Conservation (phyloP, 2,329 filamentous ascomycete genomes). For the Neonectria punicea region DNA sequence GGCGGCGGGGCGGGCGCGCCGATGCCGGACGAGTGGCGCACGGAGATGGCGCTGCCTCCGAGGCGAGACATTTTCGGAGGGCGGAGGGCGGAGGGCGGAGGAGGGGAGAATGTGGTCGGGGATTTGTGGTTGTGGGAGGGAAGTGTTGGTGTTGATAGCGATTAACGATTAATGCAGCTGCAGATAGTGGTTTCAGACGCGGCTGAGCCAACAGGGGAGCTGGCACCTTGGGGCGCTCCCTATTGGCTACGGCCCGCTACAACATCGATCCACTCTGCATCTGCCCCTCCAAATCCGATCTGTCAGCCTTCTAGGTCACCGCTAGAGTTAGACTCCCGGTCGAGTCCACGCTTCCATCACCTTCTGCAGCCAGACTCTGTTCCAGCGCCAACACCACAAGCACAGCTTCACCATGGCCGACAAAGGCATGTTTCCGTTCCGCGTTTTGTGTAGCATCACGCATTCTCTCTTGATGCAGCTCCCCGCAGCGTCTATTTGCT, state of each 20-base stretch:
- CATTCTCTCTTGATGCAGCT: not conserved
- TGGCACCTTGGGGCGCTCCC: constrained; percentile 9
- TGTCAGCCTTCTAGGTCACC: constrained; percentile 43
- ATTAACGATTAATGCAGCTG: not conserved
- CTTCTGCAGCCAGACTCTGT: constrained; percentile 10
- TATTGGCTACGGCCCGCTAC: constrained; percentile 33
- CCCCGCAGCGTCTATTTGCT: not conserved
- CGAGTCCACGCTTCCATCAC: constrained; percentile 20
- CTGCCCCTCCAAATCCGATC: constrained; percentile 39
- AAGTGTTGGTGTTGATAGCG: not conserved
- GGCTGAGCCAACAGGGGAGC: constrained; percentile 37
- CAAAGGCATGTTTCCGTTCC: constrained; percentile 46
- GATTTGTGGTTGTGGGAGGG: not conserved
- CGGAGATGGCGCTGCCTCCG: constrained; percentile 41
- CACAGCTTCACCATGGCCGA: constrained; percentile 52
- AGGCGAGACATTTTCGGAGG: constrained; percentile 42
- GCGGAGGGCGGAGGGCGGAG: not conserved
- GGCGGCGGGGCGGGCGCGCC: constrained; percentile 28
- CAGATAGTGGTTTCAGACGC: constrained; percentile 28
- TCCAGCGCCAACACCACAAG: constrained; percentile 6
- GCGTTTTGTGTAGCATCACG: not conserved
- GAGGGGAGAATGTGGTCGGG: not conserved
- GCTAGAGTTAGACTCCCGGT: no score
- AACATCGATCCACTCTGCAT: not conserved
- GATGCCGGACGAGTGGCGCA: constrained; percentile 41